Evolutionary conservation across 2,329 filamentous ascomycete genomes (phyloP), one percentile per base, ranked within the genome.

Genomic region (Taxawa tesnikishii): DNA sequence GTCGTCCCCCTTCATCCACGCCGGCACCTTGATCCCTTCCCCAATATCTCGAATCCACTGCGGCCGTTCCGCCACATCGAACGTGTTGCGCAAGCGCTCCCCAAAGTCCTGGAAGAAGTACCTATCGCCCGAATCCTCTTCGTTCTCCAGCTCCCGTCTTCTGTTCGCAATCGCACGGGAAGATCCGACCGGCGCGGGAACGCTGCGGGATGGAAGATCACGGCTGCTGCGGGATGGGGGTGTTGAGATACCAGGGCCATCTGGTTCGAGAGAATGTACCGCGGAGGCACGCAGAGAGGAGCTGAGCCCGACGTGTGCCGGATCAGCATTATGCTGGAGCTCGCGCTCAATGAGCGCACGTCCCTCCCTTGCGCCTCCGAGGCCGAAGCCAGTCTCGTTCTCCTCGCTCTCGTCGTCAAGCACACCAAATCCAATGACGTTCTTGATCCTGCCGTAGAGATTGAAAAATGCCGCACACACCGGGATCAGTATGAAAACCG

Each of bases 331-430:
- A n/a, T n/a, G n/a, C 50, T 70, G 44, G 45, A 68, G 57, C 51
- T 96, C 90, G 16, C 83, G 74, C 41, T 94, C 83, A 40, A 98
- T 93, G 16, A 98, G 69, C 30, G 87, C 80, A 31, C 84, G 73
- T 3, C 90, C 90, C 59, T 96, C 90, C 28, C 87, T 75, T 90
- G 88, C 96, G 2, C 79, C 79, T 2, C 83, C 83, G 1, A 78
- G 76, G 10, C 84, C 84, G 41, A 79, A 84, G 3, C 71, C 72
- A 3, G 64, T 64, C 5, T 67, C 63, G 30, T 72, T 73, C 15
- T 76, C 71, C 9, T 75, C 67, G 10, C 80, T 79, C 24, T 87
- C 81, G 21, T 84, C 81, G 26, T 87, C 74, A 2, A 87, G 62
- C 24, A 83, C 73, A 21, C 79, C 83, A 37, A 92, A 83, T 10